Percentiles rank a stretch among this genome's conserved stretches.
Evolutionary conservation across 768 basidiomycete species (phyloP).

Genomic region (Pilatotrama ljubarskyi): DNA sequence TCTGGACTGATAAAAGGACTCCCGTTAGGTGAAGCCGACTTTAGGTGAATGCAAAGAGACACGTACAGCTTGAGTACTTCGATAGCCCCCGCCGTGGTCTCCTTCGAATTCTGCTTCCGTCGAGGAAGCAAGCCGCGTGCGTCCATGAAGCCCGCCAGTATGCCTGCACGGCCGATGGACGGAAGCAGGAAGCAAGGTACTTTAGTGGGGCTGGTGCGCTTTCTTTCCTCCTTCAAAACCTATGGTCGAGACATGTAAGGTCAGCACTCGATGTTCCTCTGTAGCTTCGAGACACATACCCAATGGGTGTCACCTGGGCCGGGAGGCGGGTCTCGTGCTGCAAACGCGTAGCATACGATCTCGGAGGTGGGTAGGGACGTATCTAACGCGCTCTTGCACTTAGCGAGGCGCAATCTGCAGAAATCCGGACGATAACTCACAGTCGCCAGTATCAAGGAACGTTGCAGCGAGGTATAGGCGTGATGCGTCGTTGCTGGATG

Average conservation of each 20-base stretch:
- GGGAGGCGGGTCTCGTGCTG: conserved; percentile 20
- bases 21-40: not conserved
- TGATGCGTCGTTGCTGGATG: conserved; percentile 26
- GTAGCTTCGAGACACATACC: conserved; percentile 34
- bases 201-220: conserved; percentile 44
- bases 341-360: conserved; percentile 33
- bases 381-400: conserved; percentile 27
- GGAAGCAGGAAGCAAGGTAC: conserved; percentile 50
- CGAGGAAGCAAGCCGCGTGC: conserved; percentile 43
- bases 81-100: conserved; percentile 49
- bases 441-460: conserved; percentile 61
- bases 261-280: not conserved
- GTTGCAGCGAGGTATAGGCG: conserved; percentile 51
- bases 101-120: conserved; percentile 35
- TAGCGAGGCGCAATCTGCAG: no score
- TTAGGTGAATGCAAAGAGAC: not conserved
- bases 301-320: conserved; percentile 35
- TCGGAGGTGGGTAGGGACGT: conserved; percentile 39
- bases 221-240: conserved; percentile 11
- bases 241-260: not conserved
- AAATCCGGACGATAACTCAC: conserved; percentile 46
- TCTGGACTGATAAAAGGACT: conserved; percentile 44
- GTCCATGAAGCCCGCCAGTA: conserved; percentile 53
- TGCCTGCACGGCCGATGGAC: conserved; percentile 31
- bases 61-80: conserved; percentile 56